These are phyloP conservation scores for Anethum foeniculum DNA, from an alignment of 140 eudicot species.

Conservation along the genomic window DNA sequence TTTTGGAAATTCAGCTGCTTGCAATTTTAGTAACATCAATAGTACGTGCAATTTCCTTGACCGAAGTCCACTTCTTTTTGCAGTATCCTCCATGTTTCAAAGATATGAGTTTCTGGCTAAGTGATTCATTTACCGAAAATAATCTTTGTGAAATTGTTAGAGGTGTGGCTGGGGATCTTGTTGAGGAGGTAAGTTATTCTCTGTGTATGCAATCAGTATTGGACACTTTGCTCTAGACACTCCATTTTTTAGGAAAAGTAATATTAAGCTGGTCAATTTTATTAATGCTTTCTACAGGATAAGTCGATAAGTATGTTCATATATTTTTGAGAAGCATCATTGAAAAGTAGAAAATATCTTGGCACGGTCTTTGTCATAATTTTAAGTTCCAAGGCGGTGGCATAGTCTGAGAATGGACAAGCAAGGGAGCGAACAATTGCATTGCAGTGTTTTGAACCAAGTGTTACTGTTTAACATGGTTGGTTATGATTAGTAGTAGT, in stretches of 20 bases:
- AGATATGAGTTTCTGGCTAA: conserved; percentile 98
- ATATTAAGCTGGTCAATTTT: not conserved
- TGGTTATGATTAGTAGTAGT: not conserved
- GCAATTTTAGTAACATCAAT: too few species aligned
- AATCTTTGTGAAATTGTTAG: conserved; percentile 86
- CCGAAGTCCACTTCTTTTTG: conserved; percentile 17
- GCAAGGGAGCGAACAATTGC: not conserved
- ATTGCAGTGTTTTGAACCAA: not conserved
- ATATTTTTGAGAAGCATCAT: not conserved
- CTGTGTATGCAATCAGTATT: not conserved
- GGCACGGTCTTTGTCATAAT: not conserved
- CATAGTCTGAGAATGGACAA: not conserved
- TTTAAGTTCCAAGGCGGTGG: not conserved
- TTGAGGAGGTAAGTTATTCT: conserved; percentile 53
- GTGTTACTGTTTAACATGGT: not conserved
- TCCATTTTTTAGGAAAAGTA: not conserved
- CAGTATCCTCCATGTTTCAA: conserved; percentile 98
- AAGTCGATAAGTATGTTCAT: not conserved
- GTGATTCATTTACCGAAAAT: conserved; percentile 87
- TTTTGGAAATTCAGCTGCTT: not conserved
- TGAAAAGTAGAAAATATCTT: not conserved
- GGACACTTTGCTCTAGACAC: not conserved
- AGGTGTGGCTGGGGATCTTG: conserved; percentile 92
- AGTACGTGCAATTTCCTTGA: conserved; percentile 2
- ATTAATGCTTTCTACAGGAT: not conserved